phyloP scores from a whole-genome alignment of 441 rosid genomes.

The Pelargonium australe region DNA sequence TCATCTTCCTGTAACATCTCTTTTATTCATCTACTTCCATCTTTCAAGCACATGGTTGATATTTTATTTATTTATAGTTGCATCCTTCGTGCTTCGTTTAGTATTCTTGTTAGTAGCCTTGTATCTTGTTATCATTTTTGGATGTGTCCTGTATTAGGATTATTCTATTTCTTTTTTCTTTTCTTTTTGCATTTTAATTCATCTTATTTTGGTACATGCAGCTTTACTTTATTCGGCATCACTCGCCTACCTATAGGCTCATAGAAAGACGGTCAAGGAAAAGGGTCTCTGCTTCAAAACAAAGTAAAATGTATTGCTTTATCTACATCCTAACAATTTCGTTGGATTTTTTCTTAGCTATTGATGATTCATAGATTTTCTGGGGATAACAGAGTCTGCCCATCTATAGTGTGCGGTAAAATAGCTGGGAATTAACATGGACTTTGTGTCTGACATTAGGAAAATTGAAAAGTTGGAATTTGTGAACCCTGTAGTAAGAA shows the following conservation, averaged over 20 bases:
- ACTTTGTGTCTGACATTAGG: neutral
- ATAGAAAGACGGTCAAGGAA: conserved; percentile 33
- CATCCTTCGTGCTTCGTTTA: neutral
- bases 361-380: neutral
- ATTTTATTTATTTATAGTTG: neutral
- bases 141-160: too few relatives aligned
- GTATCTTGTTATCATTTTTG: neutral
- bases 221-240: conserved; percentile 67
- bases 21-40: neutral
- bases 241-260: conserved; percentile 36
- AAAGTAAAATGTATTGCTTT: conserved; percentile 36
- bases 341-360: neutral
- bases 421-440: neutral
- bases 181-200: conserved; percentile 1
- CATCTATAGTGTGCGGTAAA: neutral
- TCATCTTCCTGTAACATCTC: neutral
- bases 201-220: conserved; percentile 21
- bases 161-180: neutral
- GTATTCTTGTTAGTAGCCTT: neutral
- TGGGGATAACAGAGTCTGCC: neutral
- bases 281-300: conserved; percentile 26
- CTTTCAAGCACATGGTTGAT: neutral
- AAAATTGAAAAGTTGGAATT: neutral
- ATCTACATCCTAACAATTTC: neutral
- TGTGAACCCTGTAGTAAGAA: neutral